Evolutionary conservation across 2,329 filamentous ascomycete genomes (phyloP), one percentile per base, ranked within the genome.

Genomic region (Epichloe amarillans): DNA sequence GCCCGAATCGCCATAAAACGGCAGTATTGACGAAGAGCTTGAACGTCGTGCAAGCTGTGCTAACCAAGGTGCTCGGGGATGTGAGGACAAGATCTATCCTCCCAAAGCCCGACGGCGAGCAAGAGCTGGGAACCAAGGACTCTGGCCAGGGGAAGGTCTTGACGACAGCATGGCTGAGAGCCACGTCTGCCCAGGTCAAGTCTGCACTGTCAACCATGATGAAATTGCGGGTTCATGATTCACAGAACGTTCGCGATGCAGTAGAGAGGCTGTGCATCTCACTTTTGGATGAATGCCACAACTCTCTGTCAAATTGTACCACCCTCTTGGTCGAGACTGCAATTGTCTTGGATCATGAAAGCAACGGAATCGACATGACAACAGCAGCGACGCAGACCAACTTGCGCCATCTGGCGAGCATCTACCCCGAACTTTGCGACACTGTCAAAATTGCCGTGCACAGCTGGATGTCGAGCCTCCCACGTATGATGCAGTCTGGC

Each of bases 141-240:
- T 47, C 47, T 21, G 55, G 62, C 2, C 55, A 62, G 14, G 55
- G 62, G 15, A 66, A 74, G 58, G 57, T 72, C 1, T 60, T 78
- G 44, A 72, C 72, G 42, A 58, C 65, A 7, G 61, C 73, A 11
- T 98, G 93, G 93, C 70, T 95, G 1, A 83, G 81, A 53, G 88
- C 86, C 7, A 95, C 91, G 2, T 72, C 81, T 2, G 75, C 77
- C 1, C 90, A 97, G 63, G 77, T 97, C 50, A 91, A 90, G 62
- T 75, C 93, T 49, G 90, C 89, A 1, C 70, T 98, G 15, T 79
- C 82, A 4, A 86, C 83, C 38, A 76, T 96, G 17, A 73, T 93
- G 55, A 88, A 84, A 58, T 66, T 96, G 35, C 82, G 86, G 15
- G 79, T 73, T 39, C 83, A 91, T 62, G 77, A 84, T 44, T 79